Conservation (phyloP, 1,139 yeast genomes). For the Nakaseomyces bracarensis region DNA sequence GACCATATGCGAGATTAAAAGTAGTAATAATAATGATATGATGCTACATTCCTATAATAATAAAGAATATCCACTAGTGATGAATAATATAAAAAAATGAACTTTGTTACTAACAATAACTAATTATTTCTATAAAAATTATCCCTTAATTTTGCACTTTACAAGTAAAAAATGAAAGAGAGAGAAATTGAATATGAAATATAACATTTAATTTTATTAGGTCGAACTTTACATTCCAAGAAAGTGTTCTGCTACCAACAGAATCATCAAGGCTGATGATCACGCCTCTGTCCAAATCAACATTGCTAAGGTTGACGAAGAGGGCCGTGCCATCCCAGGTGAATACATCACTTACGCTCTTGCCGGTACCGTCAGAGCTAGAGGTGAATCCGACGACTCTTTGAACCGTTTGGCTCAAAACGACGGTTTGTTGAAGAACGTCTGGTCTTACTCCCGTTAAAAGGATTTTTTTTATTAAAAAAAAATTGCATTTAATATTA, state of each 20-base stretch:
- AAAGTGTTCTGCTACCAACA: conserved; percentile 99
- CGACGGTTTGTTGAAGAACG: conserved; percentile 97
- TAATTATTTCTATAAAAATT: too few relatives aligned
- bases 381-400: conserved; percentile 97
- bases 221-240: conserved; percentile 99
- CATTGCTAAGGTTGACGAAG: conserved; percentile 83
- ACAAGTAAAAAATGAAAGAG: neutral
- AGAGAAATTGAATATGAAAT: too few relatives aligned
- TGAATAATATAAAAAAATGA: too few relatives aligned
- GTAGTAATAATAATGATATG: too few relatives aligned
- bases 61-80: too few relatives aligned
- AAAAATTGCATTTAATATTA: too few relatives aligned
- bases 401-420: conserved; percentile 99
- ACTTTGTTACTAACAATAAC: conserved; percentile 6
- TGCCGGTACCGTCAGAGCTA: conserved; percentile 86
- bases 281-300: conserved; percentile 96
- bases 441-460: conserved; percentile 99
- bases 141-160: too few relatives aligned
- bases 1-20: too few relatives aligned
- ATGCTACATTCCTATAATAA: too few relatives aligned
- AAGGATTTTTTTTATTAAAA: too few relatives aligned
- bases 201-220: too few relatives aligned
- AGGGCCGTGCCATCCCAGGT: conserved; percentile 93
- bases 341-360: conserved; percentile 91
- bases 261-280: conserved; percentile 99